These are phyloP conservation scores for Porphyridium purpureum DNA, from an alignment of 23 red algal genomes.

Conservation along the genomic window DNA sequence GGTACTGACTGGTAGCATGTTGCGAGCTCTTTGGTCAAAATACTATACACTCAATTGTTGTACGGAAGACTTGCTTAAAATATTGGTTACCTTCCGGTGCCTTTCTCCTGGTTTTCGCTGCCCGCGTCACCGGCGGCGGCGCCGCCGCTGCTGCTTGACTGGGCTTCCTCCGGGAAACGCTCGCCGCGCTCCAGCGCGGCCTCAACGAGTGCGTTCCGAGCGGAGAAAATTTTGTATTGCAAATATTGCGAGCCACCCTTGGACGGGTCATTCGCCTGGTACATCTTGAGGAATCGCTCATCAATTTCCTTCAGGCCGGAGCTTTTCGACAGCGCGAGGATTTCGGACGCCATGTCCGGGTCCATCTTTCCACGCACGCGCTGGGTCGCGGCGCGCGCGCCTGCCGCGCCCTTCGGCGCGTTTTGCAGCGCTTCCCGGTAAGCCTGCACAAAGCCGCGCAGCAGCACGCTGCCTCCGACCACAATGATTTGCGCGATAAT, in stretches of 20 bases:
- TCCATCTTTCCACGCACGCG: constrained; percentile 15
- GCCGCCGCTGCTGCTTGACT: too few species aligned
- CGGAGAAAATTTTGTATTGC: constrained; percentile 82
- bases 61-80: too few species aligned
- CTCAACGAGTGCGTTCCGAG: constrained; percentile 43
- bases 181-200: constrained; percentile 24
- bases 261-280: constrained; percentile 50
- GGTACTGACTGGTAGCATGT: too few species aligned
- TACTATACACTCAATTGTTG: too few species aligned
- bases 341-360: constrained; percentile 45
- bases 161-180: too few species aligned
- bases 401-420: constrained; percentile 23
- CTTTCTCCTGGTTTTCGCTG: too few species aligned
- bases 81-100: too few species aligned
- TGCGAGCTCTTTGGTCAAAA: too few species aligned
- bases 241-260: constrained; percentile 82
- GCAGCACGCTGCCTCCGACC: constrained; percentile 49
- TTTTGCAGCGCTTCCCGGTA: constrained; percentile 92
- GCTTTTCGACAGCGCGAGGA: constrained; percentile 38
- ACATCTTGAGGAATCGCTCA: constrained; percentile 34
- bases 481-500: constrained; percentile 86
- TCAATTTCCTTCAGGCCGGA: constrained; percentile 31
- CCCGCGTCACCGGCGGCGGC: too few species aligned
- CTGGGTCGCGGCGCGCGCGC: constrained; percentile 11
- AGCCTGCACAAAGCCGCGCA: constrained; percentile 65